phyloP scores from a whole-genome alignment of 352 stramenopile species.

The Pythium sukuiense region DNA sequence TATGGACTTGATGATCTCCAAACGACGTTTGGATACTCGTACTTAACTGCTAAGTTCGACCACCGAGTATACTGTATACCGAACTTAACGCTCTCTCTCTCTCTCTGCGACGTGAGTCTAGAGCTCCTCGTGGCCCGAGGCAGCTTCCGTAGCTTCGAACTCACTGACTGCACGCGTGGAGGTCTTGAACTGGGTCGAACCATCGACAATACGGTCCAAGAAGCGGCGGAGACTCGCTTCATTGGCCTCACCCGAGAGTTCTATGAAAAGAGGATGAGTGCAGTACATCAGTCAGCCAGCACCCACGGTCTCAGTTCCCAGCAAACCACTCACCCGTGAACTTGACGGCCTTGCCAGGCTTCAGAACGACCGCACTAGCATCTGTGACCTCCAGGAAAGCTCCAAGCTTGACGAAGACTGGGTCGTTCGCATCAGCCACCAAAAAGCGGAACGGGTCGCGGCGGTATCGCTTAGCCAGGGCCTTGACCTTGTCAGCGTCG shows the following conservation, averaged over 20 bases:
- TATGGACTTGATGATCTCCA: conserved; percentile 14
- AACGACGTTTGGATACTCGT: conserved; percentile 26
- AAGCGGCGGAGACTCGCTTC: conserved; percentile 43
- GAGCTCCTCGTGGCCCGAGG: conserved; percentile 22
- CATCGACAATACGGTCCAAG: conserved; percentile 66
- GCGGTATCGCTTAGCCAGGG: conserved; percentile 79
- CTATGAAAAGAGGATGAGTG: too few relatives aligned
- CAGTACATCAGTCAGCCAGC: not conserved
- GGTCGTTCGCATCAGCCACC: conserved; percentile 30
- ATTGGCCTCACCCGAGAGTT: conserved; percentile 32
- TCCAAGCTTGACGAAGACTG: conserved; percentile 42
- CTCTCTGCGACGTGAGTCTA: conserved; percentile 10
- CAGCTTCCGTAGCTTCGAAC: conserved; percentile 27
- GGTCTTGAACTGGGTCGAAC: conserved; percentile 48
- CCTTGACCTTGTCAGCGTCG: conserved; percentile 39
- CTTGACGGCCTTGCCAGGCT: conserved; percentile 60
- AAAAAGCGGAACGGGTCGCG: conserved; percentile 73
- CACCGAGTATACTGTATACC: conserved; percentile 10
- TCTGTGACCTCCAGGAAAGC: conserved; percentile 35
- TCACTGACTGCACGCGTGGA: conserved; percentile 25
- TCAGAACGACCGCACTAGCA: conserved; percentile 50
- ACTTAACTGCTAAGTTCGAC: conserved; percentile 14
- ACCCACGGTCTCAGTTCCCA: not conserved
- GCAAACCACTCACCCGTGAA: conserved; percentile 47
- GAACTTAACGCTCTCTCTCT: not conserved